phyloP scores from a whole-genome alignment of 306 rosid genomes.

The Nissolia schottii region DNA sequence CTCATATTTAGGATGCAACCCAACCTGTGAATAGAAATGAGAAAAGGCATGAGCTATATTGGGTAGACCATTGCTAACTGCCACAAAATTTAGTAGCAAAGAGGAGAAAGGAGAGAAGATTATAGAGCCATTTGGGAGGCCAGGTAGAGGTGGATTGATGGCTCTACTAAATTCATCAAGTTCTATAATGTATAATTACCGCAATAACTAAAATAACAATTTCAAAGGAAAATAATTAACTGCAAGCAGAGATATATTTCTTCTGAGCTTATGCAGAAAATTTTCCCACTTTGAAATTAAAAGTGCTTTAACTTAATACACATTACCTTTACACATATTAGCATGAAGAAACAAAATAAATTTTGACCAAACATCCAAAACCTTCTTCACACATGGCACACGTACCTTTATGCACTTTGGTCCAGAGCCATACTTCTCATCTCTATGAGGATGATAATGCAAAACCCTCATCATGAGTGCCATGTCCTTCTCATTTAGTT shows the following conservation, averaged over 20 bases:
- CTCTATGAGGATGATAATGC: conserved; percentile 61
- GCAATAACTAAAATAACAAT: not conserved
- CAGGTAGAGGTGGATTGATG: not conserved
- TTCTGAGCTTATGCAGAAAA: not conserved
- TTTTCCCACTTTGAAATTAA: not conserved
- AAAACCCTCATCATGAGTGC: conserved; percentile 52
- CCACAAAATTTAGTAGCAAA: not conserved
- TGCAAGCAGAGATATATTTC: not conserved
- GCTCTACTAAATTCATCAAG: not conserved
- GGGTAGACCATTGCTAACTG: not conserved
- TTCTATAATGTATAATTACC: not conserved
- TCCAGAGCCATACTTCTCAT: conserved; percentile 65
- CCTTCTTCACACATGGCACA: conserved; percentile 19
- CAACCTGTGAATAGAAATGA: conserved; percentile 48
- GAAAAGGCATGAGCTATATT: not conserved
- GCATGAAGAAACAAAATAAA: conserved; percentile 8
- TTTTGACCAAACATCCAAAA: not conserved
- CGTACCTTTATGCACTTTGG: conserved; percentile 61
- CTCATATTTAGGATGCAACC: conserved; percentile 47
- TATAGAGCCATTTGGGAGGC: not conserved
- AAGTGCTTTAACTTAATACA: not conserved
- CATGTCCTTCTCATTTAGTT: conserved; percentile 55
- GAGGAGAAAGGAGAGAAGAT: not conserved
- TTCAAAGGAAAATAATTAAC: not conserved
- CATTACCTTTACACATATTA: not conserved